Conservation (phyloP, 202 grass and related monocot genomes). For the Cymbopogon flexuosus region DNA sequence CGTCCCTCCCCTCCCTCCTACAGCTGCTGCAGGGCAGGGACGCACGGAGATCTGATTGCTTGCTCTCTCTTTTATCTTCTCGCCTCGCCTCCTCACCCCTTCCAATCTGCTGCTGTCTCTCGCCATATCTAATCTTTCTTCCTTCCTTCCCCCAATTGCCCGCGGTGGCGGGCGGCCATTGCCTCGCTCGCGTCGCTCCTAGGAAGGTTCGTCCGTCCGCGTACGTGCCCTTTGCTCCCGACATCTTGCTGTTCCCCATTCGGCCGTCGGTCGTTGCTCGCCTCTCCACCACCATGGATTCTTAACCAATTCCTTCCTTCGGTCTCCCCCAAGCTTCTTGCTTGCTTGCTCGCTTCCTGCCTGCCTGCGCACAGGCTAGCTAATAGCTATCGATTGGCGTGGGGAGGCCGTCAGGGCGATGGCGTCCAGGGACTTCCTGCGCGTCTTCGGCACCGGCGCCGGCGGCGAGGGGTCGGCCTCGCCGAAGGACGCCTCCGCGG, state of each 20-base stretch:
- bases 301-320: not conserved
- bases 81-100: not conserved
- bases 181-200: not conserved
- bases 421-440: not conserved
- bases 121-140: not conserved
- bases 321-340: not conserved
- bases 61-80: not conserved
- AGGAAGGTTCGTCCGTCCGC: not conserved
- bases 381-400: too few relatives aligned
- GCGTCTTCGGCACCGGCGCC: not conserved
- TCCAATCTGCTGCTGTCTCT: not conserved
- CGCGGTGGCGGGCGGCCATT: not conserved
- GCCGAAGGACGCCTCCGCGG: not conserved
- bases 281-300: not conserved
- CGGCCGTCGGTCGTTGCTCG: not conserved
- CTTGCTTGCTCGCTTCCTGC: not conserved
- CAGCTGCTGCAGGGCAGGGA: not conserved
- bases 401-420: too few relatives aligned
- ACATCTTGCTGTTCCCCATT: not conserved
- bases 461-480: not conserved
- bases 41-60: conserved; percentile 15
- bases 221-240: not conserved
- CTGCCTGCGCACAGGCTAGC: too few relatives aligned
- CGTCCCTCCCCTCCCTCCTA: not conserved
- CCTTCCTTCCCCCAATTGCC: not conserved